Base-by-base conservation (phyloP, 805 yeast species). In the Kazachstania martiniae region DNA sequence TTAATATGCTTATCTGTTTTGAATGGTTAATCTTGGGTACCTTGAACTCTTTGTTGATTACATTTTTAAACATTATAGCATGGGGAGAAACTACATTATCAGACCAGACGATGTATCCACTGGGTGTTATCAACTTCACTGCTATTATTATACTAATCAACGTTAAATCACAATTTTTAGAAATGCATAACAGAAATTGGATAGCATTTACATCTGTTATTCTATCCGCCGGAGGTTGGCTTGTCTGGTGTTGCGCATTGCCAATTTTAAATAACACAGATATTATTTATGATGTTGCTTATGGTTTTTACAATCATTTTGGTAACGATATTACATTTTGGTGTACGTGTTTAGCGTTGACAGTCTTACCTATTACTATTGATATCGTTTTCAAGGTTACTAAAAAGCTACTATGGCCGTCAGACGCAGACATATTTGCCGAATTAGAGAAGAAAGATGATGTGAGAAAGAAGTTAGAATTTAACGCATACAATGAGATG, bases 251-350 rank as follows among this genome's bases (percentile, higher is more conserved):
- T 53, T 65, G 81, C 34, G 53, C 86, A 18, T 69, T 89, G 29
- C 82, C 87, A 49, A 68, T 66, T 3, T 58, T 87, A n/a, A 79
- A 83, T 52, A 62, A 58, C 56, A 47, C 56, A 49, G 43, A 70
- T 59, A 49, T 70, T 49, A 32, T 82, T 10, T 86, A 72, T 56
- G 82, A 71, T 52, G 95, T 82, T 3, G 62, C 65, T 6, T 65
- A 70, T 39, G 94, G 91, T 2, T 62, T 91, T 29, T 64, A 67
- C 36, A 56, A 74, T 30, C 73, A 73, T 32, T 85, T 84, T 61
- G 97, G 97, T 15, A 57, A 42, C 14, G 96, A 91, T 50, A 53
- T 64, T n/a, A 67, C 82, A 1, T 89, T 86, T 74, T 91, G 97
- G 97, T 83, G 84, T 1, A 56, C 84, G 0, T 58, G 82, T 21